Base-by-base conservation (phyloP, 176 grass and related monocot species). In the Musa beccarii region DNA sequence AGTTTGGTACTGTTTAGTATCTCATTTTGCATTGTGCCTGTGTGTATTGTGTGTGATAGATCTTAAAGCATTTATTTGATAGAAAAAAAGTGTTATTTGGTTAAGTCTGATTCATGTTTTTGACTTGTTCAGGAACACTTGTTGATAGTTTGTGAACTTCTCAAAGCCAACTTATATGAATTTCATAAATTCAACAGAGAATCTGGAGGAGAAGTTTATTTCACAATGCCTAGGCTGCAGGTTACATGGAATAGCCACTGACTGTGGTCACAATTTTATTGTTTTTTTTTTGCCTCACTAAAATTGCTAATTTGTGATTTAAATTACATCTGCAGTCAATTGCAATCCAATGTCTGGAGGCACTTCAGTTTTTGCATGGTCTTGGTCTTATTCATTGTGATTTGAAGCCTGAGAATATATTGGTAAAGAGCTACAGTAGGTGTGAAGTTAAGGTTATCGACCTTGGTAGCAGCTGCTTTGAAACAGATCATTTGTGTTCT, bases 131-230 rank as follows among this genome's bases (percentile, higher is more conserved):
- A 99, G 91, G 96, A 99, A 77, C 96, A 99, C 79, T 89, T 99
- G 83, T 69, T 99, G 79, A 99, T 99, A 84, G 91, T 99, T 12
- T 99, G 96, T 85, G 96, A 99, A 82, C 96, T 99, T 89, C 84
- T 99, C 20, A 99, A 99, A 82, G 96, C 96, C 77, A 99, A 99
- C 77, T 80, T 99, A 75, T 99, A 99, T 73, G 96, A 99, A 75
- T 99, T 99, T 79, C 96, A 99, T 74, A 99, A 99, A 76, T 99
- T 99, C 29, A 99, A 99, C 67, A 88, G 96, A 82, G 96, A 99
- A 99, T 99, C 96, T 57, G 96, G 96, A 78, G 96, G 96, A 0
- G 96, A 99, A 73, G 96, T 99, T 83, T 99, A 99, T 83, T 99
- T 99, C 59, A 99, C 96, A 49, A 95, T 99, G 96, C 91, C 96